phyloP scores from a whole-genome alignment of 345 rosid genomes.

The Melastoma malabathricum region DNA sequence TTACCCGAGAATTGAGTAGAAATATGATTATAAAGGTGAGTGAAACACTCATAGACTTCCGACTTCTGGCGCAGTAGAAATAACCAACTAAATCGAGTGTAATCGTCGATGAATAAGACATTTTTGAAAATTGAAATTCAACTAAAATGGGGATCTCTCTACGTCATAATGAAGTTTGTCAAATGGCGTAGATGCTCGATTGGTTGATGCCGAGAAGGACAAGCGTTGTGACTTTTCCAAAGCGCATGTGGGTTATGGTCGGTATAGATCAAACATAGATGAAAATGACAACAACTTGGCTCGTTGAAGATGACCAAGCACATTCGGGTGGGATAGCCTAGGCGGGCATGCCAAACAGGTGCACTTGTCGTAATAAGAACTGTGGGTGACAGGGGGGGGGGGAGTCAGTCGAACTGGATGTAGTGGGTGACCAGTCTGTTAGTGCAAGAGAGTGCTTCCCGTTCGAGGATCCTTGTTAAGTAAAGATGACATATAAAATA shows the following conservation, averaged over 20 bases:
- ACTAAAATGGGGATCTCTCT: not conserved
- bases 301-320: not conserved
- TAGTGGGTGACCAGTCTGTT: too few relatives aligned
- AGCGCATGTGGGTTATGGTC: not conserved
- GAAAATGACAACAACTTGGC: too few relatives aligned
- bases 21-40: not conserved
- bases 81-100: not conserved
- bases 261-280: too few relatives aligned
- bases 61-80: not conserved
- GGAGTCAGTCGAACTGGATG: too few relatives aligned
- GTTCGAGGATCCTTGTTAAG: too few relatives aligned
- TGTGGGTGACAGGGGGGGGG: too few relatives aligned
- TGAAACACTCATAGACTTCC: not conserved
- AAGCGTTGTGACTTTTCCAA: not conserved
- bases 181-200: not conserved
- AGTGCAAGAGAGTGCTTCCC: too few relatives aligned
- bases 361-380: too few relatives aligned
- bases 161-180: constrained; percentile 4
- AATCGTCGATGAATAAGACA: constrained; percentile 5
- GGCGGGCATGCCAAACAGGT: not conserved
- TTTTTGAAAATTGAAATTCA: not conserved
- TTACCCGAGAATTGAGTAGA: not conserved
- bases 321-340: constrained; percentile 2
- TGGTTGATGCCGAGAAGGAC: not conserved
- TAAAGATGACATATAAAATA: too few relatives aligned